Evolutionary conservation across 805 yeast genomes (phyloP).

Genomic region (Suhomyces sp.): DNA sequence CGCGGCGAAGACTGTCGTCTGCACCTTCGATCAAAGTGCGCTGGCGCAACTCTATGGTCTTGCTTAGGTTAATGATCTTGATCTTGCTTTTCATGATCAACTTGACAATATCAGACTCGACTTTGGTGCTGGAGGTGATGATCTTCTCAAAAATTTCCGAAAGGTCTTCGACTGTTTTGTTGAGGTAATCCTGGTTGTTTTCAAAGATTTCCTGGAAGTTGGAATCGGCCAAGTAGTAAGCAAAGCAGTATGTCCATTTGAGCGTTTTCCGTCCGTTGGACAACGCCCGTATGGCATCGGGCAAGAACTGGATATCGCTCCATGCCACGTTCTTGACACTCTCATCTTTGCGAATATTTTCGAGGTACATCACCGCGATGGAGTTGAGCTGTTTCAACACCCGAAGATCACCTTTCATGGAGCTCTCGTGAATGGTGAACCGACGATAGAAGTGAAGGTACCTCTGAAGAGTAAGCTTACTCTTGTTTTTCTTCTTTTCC

Average conservation of each 20-base stretch:
- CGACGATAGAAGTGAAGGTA: conserved; percentile 75
- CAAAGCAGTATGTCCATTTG: conserved; percentile 88
- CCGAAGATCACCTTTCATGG: conserved; percentile 67
- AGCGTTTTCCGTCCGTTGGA: conserved; percentile 69
- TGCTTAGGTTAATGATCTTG: conserved; percentile 41
- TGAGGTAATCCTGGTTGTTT: conserved; percentile 62
- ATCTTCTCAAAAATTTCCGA: conserved; percentile 56
- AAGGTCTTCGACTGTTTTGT: conserved; percentile 65
- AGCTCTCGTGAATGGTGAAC: conserved; percentile 71
- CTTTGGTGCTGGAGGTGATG: conserved; percentile 20
- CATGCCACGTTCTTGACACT: conserved; percentile 49
- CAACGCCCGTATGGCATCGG: conserved; percentile 65
- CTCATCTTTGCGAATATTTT: conserved; percentile 39
- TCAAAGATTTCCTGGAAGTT: conserved; percentile 64
- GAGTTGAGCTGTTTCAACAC: conserved; percentile 62
- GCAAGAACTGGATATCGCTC: conserved; percentile 83
- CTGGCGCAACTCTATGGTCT: conserved; percentile 41
- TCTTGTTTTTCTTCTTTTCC: conserved; percentile 39
- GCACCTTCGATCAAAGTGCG: conserved; percentile 44
- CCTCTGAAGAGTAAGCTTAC: conserved; percentile 52
- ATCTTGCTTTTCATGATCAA: conserved; percentile 36
- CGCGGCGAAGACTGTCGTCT: conserved; percentile 37
- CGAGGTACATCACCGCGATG: conserved; percentile 64
- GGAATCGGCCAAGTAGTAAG: conserved; percentile 58
- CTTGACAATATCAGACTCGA: conserved; percentile 18